A percentile compares a stretch with the other conserved stretches of the same genome.
Evolutionary conservation across 2,329 filamentous ascomycete genomes (phyloP).

Genomic region (Cladosporium sp.): DNA sequence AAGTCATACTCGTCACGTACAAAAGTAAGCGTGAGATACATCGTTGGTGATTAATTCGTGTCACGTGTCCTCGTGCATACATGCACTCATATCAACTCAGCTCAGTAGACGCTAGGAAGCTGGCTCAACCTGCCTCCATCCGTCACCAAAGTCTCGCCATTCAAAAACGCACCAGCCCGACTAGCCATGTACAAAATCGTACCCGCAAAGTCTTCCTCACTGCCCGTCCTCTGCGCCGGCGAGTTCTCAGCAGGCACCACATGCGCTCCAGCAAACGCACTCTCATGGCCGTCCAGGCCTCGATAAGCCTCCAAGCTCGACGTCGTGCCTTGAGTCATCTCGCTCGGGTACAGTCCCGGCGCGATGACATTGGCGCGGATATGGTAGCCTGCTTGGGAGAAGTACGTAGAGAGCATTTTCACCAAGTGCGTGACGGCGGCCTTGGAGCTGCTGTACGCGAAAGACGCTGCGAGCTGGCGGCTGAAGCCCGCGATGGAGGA

Average conservation of each 20-base stretch:
- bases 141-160: constrained; percentile 62
- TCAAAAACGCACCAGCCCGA: constrained; percentile 64
- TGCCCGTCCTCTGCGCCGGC: constrained; percentile 61
- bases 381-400: constrained; percentile 40
- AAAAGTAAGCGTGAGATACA: background rate
- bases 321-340: constrained; percentile 30
- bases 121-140: constrained; percentile 61
- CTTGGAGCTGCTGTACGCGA: constrained; percentile 51
- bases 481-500: constrained; percentile 49
- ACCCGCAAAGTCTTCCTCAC: constrained; percentile 64
- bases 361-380: constrained; percentile 54
- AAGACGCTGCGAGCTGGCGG: constrained; percentile 40
- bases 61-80: background rate
- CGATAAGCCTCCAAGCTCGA: constrained; percentile 26
- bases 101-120: constrained; percentile 5
- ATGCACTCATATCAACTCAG: background rate
- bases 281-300: constrained; percentile 26
- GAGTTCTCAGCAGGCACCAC: constrained; percentile 47
- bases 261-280: constrained; percentile 53
- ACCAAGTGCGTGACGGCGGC: constrained; percentile 50
- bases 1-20: background rate
- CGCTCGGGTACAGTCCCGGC: constrained; percentile 42
- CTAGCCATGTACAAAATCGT: constrained; percentile 66
- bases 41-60: background rate
- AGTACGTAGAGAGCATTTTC: constrained; percentile 50